Evolutionary conservation across 2,329 filamentous ascomycete genomes (phyloP), one percentile per base, ranked within the genome.

Genomic region (Ophiocordyceps unilateralis): DNA sequence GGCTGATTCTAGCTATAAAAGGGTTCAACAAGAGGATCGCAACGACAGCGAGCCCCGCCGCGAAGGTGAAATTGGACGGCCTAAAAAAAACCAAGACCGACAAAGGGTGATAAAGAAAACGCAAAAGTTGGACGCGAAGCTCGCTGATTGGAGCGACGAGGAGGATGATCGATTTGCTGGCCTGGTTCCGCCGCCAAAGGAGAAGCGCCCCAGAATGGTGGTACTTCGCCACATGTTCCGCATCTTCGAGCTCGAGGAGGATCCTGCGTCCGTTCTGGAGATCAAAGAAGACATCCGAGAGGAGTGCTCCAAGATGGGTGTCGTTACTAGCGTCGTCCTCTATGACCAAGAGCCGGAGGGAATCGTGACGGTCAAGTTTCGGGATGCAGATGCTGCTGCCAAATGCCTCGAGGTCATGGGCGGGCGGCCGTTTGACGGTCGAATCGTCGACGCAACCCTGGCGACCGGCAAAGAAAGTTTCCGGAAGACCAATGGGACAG

Each of bases 141-240:
- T 96, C 28, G 83, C 87, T 4, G 88, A 96, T 60, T 98, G 91
- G 91, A 46, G 45, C 37, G 45, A 46, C 26, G 83, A 86, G 55
- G 89, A 95, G 55, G 88, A 96, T 57, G 81, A 89, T 43, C 74
- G 81, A 22, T 73, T 64, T 47, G 68, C 57, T 4, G 55, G 51
- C 1, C 48, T 52, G 30, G 49, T 53, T 10, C 69, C 71, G n/a
- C 69, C 60, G 10, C 69, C 60, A 10, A 57, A 55, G 37, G 59
- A 63, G 43, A 70, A 68, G 53, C 82, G 75, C 63, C 83, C 88
- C 53, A 93, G 88, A 58, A 69, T 84, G 15, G 88, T 94, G 23
- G 79, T 96, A 45, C 65, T 98, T 49, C 85, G 85, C 56, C 79
- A 93, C 63, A 93, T 94, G 81, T 98, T 98, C 62, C 93, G 86